Evolutionary conservation across 2,329 filamentous ascomycete species (phyloP).

Genomic region (Emergomyces africanus): DNA sequence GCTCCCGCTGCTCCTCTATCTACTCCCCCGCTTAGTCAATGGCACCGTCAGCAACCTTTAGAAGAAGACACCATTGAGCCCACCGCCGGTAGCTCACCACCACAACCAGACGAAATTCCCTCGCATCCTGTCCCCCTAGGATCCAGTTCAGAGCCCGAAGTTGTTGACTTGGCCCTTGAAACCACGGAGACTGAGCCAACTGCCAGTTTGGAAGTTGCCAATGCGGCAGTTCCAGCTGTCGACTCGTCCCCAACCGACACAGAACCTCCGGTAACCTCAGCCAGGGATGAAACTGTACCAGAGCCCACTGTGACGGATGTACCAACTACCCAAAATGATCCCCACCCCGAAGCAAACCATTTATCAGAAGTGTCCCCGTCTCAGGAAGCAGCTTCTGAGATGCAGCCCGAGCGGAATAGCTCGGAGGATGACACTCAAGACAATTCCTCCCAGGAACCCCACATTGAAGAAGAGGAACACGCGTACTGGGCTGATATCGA

Average conservation of each 20-base stretch:
- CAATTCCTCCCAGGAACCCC: neutral
- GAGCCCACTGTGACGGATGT: neutral
- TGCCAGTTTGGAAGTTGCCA: neutral
- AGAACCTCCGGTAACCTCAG: neutral
- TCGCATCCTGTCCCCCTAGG: neutral
- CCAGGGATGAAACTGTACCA: neutral
- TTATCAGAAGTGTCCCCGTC: neutral
- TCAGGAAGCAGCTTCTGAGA: neutral
- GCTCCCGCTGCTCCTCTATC: neutral
- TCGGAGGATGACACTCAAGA: neutral
- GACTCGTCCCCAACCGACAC: neutral
- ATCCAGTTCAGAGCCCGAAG: neutral
- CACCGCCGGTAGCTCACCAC: constrained; percentile 1
- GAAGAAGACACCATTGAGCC: constrained; percentile 4
- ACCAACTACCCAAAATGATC: neutral
- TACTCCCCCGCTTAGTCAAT: neutral
- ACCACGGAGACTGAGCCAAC: neutral
- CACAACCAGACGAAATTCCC: neutral
- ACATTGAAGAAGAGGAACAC: constrained; percentile 11
- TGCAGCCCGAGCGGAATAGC: neutral
- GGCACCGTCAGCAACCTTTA: neutral
- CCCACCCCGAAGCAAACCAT: neutral
- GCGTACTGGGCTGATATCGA: constrained; percentile 42
- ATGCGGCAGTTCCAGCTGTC: neutral
- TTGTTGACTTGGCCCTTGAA: neutral